Percentiles rank a stretch among this genome's conserved stretches.
phyloP scores from a whole-genome alignment of 805 yeast species.

The Wickerhamiella sergipiensis region DNA sequence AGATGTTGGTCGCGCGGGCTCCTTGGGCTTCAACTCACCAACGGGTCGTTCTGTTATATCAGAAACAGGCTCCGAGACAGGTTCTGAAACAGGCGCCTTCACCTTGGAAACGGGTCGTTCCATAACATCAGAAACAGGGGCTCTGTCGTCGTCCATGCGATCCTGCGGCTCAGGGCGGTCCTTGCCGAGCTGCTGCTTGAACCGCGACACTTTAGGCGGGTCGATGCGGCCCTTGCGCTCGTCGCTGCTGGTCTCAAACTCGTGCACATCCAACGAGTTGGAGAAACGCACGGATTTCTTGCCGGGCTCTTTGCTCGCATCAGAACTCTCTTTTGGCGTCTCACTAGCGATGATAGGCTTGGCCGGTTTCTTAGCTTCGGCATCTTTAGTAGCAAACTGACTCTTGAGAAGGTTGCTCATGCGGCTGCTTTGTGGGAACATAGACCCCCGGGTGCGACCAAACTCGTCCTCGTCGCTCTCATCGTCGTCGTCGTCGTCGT shows the following conservation, averaged over 20 bases:
- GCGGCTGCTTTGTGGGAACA: constrained; percentile 21
- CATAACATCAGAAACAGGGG: constrained; percentile 1
- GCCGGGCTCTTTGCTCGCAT: neutral
- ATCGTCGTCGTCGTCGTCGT: constrained; percentile 28
- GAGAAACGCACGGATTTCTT: constrained; percentile 14
- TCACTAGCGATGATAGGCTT: too few relatives aligned
- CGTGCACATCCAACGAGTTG: constrained; percentile 16
- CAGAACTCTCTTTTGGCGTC: too few relatives aligned
- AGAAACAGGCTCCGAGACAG: too few relatives aligned
- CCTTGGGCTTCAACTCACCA: too few relatives aligned
- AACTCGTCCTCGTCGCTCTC: constrained; percentile 27
- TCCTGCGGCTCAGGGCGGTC: neutral
- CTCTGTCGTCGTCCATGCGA: neutral
- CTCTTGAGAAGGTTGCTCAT: constrained; percentile 9
- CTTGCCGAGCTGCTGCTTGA: constrained; percentile 16
- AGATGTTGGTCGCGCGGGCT: too few relatives aligned
- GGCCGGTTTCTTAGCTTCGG: neutral
- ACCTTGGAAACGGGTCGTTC: constrained; percentile 11
- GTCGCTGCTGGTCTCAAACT: constrained; percentile 15
- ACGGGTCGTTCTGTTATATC: too few relatives aligned
- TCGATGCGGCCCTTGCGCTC: constrained; percentile 12
- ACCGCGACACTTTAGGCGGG: constrained; percentile 20
- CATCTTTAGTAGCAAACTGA: constrained; percentile 1
- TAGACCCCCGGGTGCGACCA: constrained; percentile 24
- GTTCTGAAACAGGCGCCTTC: neutral